Percentiles rank a stretch among this genome's conserved stretches.
Conservation (phyloP, 345 rosid genomes). For the Ceriops zippeliana region DNA sequence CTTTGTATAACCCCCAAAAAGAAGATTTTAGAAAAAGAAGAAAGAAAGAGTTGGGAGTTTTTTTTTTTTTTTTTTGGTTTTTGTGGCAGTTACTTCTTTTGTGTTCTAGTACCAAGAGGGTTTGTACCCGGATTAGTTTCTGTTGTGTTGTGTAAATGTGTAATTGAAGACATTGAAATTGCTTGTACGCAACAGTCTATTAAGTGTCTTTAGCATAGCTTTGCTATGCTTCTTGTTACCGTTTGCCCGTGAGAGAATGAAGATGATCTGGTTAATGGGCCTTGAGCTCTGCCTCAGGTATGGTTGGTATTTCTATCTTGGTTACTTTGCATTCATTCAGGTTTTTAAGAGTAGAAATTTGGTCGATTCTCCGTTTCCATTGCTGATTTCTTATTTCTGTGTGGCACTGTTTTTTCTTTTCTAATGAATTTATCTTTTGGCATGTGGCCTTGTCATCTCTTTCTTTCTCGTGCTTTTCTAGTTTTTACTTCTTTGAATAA, state of each 20-base stretch:
- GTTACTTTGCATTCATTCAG: neutral
- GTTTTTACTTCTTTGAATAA: constrained; percentile 11
- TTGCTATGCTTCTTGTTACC: neutral
- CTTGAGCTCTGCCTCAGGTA: constrained; percentile 25
- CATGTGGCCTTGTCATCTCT: neutral
- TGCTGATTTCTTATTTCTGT: constrained; percentile 11
- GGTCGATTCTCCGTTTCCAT: constrained; percentile 7
- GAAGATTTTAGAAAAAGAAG: neutral
- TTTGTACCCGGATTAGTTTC: neutral
- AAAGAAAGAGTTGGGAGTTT: neutral
- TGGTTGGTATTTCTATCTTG: constrained; percentile 24
- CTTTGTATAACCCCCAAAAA: neutral
- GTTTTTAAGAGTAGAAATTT: neutral
- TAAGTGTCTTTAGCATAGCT: neutral
- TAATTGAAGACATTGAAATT: neutral
- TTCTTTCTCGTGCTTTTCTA: neutral
- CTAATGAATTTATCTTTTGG: constrained; percentile 10
- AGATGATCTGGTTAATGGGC: constrained; percentile 42
- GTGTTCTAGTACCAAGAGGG: neutral
- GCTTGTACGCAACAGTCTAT: neutral
- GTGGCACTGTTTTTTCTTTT: neutral
- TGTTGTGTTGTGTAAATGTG: neutral
- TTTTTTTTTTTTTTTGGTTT: neutral
- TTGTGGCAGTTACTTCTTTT: constrained; percentile 2
- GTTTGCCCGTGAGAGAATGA: constrained; percentile 18